Evolutionary conservation across 1,284 basidiomycete species (phyloP).

Genomic region (Heterobasidion parviporum): DNA sequence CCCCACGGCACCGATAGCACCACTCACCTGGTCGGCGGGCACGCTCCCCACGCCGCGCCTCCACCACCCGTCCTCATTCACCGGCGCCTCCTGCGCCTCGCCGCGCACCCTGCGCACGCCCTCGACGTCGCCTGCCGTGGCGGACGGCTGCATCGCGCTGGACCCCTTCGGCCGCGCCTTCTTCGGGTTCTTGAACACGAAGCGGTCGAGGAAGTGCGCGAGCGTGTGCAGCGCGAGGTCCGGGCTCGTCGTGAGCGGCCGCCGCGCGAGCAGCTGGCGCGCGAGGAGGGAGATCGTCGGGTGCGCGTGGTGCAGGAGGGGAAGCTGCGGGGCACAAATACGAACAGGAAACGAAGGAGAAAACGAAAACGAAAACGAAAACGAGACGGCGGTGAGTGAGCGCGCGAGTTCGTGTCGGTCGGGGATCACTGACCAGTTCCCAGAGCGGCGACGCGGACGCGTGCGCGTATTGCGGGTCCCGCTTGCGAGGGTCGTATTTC

Average conservation of each 20-base stretch:
- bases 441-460: conserved; percentile 81
- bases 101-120: conserved; percentile 72
- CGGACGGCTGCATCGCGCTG: conserved; percentile 94
- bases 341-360: too few species aligned
- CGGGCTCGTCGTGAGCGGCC: conserved; percentile 71
- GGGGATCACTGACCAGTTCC: conserved; percentile 60
- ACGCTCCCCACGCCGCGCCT: conserved; percentile 67
- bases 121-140: conserved; percentile 40
- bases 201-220: conserved; percentile 51
- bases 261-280: conserved; percentile 66
- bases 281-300: conserved; percentile 88
- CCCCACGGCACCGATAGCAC: not conserved
- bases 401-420: not conserved
- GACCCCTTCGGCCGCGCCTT: conserved; percentile 69
- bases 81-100: conserved; percentile 40
- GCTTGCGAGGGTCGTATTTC: conserved; percentile 80
- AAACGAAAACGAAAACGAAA: too few species aligned
- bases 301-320: conserved; percentile 84
- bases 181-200: conserved; percentile 96
- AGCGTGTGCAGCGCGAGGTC: conserved; percentile 93
- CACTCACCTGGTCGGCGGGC: conserved; percentile 77
- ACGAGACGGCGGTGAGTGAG: not conserved
- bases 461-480: conserved; percentile 85
- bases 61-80: conserved; percentile 81
- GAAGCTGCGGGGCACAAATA: conserved; percentile 40